Percentiles rank a stretch among this genome's conserved stretches.
phyloP scores from a whole-genome alignment of 75 land plant species.

The Pinus tabuliformis region DNA sequence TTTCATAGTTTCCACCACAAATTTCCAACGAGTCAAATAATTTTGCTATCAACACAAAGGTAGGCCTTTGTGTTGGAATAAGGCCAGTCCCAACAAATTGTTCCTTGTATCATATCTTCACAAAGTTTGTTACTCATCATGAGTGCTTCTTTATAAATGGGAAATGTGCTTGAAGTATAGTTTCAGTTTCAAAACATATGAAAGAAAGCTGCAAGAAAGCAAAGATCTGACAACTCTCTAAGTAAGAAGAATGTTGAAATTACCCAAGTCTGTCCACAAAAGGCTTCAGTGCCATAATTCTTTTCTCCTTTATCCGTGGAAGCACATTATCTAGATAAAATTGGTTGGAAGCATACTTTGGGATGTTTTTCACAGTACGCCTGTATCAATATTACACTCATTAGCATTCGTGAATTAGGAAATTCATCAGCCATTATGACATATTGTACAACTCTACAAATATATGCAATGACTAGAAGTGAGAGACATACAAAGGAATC shows the following conservation, averaged over 20 bases:
- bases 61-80: neutral
- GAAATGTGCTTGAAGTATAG: neutral
- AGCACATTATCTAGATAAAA: slow-evolving; percentile 95
- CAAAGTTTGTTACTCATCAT: neutral
- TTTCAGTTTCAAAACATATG: neutral
- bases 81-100: no score
- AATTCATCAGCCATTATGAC: neutral
- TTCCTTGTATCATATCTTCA: neutral
- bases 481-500: neutral
- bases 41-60: neutral
- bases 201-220: neutral
- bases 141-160: neutral
- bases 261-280: slow-evolving; percentile 99
- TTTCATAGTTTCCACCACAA: neutral
- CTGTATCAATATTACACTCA: slow-evolving; percentile 28
- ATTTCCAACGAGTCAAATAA: neutral
- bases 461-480: neutral
- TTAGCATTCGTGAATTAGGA: neutral
- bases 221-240: neutral
- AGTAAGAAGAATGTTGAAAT: neutral
- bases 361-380: slow-evolving; percentile 92
- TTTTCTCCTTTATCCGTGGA: slow-evolving; percentile 94
- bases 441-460: neutral
- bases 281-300: slow-evolving; percentile 94
- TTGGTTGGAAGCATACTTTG: slow-evolving; percentile 91